Base-by-base conservation (phyloP, 2,329 filamentous ascomycete genomes). In the Penicillium paneum region DNA sequence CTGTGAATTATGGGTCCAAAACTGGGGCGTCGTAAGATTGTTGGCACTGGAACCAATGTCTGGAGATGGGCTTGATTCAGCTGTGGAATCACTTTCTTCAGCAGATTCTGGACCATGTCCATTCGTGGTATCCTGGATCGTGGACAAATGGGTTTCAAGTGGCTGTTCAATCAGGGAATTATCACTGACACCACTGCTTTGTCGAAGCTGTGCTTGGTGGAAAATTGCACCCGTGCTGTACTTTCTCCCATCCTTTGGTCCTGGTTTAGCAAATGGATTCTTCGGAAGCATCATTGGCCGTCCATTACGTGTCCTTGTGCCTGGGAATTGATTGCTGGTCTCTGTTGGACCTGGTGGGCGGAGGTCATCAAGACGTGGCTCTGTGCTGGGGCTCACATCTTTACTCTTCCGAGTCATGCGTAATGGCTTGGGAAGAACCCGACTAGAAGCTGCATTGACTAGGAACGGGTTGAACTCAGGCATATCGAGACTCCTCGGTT, bases 1-100 rank as follows among this genome's bases (percentile, higher is more conserved):
- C 10, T 83, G 81, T 67, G 67, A 51, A 17, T 45, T 65, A 38
- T 72, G 68, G 48, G 61, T 71, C 70, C 70, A 74, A 49, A 66
- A 71, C 26, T 66, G 54, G 7, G 64, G 59, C 4, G 49, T 17
- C 31, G 43, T 12, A 8, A 43, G 8, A 15, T 39, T 34, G 3
- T 13, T 56, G 11, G 46, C 21, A 43, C 19, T 28, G 11, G n/a
- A 19, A 15, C 44, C 41, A 15, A 38, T 31, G 6, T 42, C 46
- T 5, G 42, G 35, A 21, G 42, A 39, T 32, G 47, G n/a, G 11
- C 13, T 3, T 21, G 11, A 5, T 15, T 49, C 26, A 17, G 24
- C 26, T 8, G 24, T n/a, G 21, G 38, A 29, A 31, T 34, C n/a
- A 2, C n/a, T 19, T n/a, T 40, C 21, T 26, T 31, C 32, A 21